These are phyloP conservation scores for Ascochyta clinopodiicola DNA, from an alignment of 2,329 filamentous ascomycete genomes.

Conservation along the genomic window DNA sequence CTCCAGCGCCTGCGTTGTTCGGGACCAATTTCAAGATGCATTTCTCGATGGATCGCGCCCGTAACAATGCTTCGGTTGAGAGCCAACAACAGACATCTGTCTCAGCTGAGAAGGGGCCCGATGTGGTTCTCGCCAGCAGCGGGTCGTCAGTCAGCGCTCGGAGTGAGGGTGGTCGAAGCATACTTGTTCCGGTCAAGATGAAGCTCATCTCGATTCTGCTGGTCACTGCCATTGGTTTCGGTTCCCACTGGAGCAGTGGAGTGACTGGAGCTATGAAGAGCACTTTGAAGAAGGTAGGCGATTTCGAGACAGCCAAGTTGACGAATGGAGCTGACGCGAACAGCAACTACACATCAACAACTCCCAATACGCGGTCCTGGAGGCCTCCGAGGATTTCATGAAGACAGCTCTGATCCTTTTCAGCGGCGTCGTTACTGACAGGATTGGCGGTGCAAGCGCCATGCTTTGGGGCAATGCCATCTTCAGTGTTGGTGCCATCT, in stretches of 20 bases:
- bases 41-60: conserved; percentile 8
- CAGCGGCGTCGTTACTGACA: conserved; percentile 64
- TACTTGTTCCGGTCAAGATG: conserved; percentile 26
- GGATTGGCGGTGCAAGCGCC: conserved; percentile 63
- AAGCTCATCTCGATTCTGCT: conserved; percentile 56
- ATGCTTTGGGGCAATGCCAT: conserved; percentile 69
- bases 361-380: conserved; percentile 64
- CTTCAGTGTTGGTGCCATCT: conserved; percentile 64
- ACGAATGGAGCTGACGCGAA: conserved; percentile 1
- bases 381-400: conserved; percentile 69
- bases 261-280: conserved; percentile 68
- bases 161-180: conserved; percentile 8
- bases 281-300: conserved; percentile 61
- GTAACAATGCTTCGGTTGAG: neutral
- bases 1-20: neutral
- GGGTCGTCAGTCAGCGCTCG: conserved; percentile 8
- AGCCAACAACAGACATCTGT: conserved; percentile 1
- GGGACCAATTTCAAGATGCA: neutral
- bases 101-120: conserved; percentile 8
- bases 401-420: conserved; percentile 62
- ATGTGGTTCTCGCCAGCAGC: conserved; percentile 15
- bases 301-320: neutral
- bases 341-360: conserved; percentile 64
- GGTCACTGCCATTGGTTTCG: conserved; percentile 64
- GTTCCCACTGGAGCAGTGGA: conserved; percentile 65